Percentiles rank a stretch among this genome's conserved stretches.
Evolutionary conservation across 1,284 basidiomycete species (phyloP).

Genomic region (Ceratobasidium sp.): DNA sequence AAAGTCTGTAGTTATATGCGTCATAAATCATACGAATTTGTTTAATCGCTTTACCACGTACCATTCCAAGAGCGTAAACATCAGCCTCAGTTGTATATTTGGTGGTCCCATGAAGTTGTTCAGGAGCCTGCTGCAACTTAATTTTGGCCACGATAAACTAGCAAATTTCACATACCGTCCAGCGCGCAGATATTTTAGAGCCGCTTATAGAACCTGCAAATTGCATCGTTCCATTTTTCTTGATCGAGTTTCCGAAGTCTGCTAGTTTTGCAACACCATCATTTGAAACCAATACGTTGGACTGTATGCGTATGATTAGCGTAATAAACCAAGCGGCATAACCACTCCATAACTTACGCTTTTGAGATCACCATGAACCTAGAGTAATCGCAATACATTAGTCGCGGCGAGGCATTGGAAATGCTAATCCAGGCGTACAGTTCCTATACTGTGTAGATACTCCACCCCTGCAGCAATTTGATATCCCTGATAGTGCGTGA

Average conservation of each 20-base stretch:
- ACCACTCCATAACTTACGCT: neutral
- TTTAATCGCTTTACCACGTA: too few relatives aligned
- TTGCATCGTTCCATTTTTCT: neutral
- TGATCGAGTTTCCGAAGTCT: constrained; percentile 6
- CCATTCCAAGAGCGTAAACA: too few relatives aligned
- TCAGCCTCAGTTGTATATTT: too few relatives aligned
- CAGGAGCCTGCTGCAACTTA: too few relatives aligned
- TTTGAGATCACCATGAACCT: constrained; percentile 15
- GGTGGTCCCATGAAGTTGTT: too few relatives aligned
- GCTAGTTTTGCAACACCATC: neutral
- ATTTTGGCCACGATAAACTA: too few relatives aligned
- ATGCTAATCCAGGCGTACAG: neutral
- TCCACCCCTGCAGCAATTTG: neutral
- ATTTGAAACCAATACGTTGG: neutral
- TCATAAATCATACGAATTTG: too few relatives aligned
- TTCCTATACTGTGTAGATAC: neutral
- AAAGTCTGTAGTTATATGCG: too few relatives aligned
- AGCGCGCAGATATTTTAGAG: neutral
- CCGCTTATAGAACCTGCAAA: neutral
- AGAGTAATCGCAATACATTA: neutral
- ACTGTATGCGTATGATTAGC: neutral
- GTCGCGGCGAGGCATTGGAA: neutral
- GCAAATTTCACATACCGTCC: constrained; percentile 10
- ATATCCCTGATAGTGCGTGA: neutral
- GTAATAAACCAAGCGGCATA: neutral